These are phyloP conservation scores for Wickerhamomyces queroliae DNA, from an alignment of 805 yeast genomes.

Conservation along the genomic window DNA sequence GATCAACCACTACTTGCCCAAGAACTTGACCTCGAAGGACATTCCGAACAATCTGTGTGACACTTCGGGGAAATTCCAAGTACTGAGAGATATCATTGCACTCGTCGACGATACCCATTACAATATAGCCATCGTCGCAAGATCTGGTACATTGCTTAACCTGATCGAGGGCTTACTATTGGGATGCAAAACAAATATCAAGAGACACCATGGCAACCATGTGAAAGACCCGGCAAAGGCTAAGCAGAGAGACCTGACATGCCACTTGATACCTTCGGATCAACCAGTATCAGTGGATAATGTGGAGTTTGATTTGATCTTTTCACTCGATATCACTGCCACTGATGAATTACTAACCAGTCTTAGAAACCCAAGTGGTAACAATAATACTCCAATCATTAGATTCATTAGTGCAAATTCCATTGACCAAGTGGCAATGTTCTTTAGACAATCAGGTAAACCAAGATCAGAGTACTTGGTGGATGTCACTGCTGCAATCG, in stretches of 20 bases:
- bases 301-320: slow-evolving; percentile 46
- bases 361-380: slow-evolving; percentile 21
- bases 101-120: slow-evolving; percentile 41
- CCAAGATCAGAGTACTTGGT: slow-evolving; percentile 42
- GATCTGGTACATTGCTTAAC: slow-evolving; percentile 66
- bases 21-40: slow-evolving; percentile 64
- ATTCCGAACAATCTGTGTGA: slow-evolving; percentile 65
- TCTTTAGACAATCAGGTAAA: slow-evolving; percentile 33
- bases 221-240: slow-evolving; percentile 44
- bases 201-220: slow-evolving; percentile 57
- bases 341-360: slow-evolving; percentile 31
- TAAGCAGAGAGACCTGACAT: slow-evolving; percentile 17
- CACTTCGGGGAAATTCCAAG: slow-evolving; percentile 80
- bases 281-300: slow-evolving; percentile 4
- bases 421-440: slow-evolving; percentile 71
- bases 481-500: slow-evolving; percentile 74
- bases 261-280: slow-evolving; percentile 17
- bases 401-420: slow-evolving; percentile 74
- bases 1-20: slow-evolving; percentile 83
- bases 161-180: slow-evolving; percentile 63
- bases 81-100: slow-evolving; percentile 56
- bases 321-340: slow-evolving; percentile 60
- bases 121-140: slow-evolving; percentile 64
- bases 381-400: slow-evolving; percentile 58
- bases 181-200: slow-evolving; percentile 53